Base-by-base conservation (phyloP, 257 asterid species). In the Cruciata laevipes region DNA sequence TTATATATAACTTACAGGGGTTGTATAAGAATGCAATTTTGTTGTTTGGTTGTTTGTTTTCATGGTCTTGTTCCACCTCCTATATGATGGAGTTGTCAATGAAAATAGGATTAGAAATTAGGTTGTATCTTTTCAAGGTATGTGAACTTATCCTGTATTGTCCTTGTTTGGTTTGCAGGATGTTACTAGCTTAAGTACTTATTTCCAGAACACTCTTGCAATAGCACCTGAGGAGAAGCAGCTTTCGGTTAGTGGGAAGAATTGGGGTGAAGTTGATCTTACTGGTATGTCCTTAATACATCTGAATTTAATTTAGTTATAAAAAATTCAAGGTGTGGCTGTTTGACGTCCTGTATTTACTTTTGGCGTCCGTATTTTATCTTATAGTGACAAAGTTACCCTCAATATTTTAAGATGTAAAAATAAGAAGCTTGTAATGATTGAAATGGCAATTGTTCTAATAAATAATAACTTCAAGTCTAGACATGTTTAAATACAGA, bases 191-290 rank as follows among this genome's bases (percentile, higher is more conserved):
- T 83, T 94, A 61, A 85, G 78, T 62, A 73, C 85, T 55, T 88
- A 77, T 80, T 88, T 94, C 86, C 96, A 87, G 79, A 83, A 82
- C 66, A 82, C 78, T 74, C 85, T 81, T 65, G 96, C 85, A 61
- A 73, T 76, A 70, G 67, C 84, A n/a, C 91, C 97, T 21, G 96
- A 83, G 83, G 97, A 94, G 76, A 94, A 94, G 71, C 99, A 94
- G 75, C 96, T 90, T 47, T 87, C 97, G 31, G 82, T 94, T 71
- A 90, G 99, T 79, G 97, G 99, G 64, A 94, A 87, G 80, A 94
- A 94, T 73, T 90, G 95, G 95, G 99, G 96, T 67, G 99, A 94
- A 74, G 96, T 94, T 78, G 96, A 94, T 81, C 75, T 94, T 59
- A 81, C 84, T 78, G 99, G 99, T 92, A 68, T 53, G 82, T 27